Evolutionary conservation across 805 yeast species (phyloP).

Genomic region (Zygotorulaspora florentina): DNA sequence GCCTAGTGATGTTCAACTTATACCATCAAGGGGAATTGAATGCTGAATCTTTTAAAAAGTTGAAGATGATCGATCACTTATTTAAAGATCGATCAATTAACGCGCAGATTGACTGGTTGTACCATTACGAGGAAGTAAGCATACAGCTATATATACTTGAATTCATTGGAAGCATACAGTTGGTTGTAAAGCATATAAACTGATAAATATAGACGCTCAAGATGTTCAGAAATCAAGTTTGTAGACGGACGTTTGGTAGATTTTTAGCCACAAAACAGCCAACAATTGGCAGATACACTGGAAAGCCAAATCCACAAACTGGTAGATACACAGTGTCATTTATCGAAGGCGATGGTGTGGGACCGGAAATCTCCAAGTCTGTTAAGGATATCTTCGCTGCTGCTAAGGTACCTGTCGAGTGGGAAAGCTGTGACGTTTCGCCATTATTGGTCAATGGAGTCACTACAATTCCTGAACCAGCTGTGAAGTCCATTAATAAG

Average conservation of each 20-base stretch:
- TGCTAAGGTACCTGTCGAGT: slow-evolving; percentile 91
- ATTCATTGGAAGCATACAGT: neutral
- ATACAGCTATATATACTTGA: neutral
- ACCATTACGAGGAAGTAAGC: neutral
- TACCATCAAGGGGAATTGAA: neutral
- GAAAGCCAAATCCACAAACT: slow-evolving; percentile 42
- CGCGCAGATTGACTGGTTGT: neutral
- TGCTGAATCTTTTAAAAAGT: slow-evolving; percentile 1
- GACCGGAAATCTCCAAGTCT: slow-evolving; percentile 90
- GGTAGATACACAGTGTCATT: slow-evolving; percentile 92
- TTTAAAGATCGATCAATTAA: neutral
- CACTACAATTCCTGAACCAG: slow-evolving; percentile 88
- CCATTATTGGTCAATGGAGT: slow-evolving; percentile 88
- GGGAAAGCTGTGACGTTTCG: slow-evolving; percentile 96
- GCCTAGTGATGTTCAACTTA: neutral
- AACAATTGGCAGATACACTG: slow-evolving; percentile 33
- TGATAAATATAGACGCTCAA: neutral
- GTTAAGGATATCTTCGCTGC: slow-evolving; percentile 91
- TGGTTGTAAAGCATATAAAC: neutral
- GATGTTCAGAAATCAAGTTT: slow-evolving; percentile 23
- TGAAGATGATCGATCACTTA: neutral
- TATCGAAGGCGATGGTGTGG: slow-evolving; percentile 99
- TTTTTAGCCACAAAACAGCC: slow-evolving; percentile 31
- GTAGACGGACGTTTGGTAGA: slow-evolving; percentile 20
- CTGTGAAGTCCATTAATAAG: slow-evolving; percentile 87